Evolutionary conservation across 202 grass and related monocot species (phyloP), one percentile per base, ranked within the genome.

Genomic region (Brachypodium distachyon): DNA sequence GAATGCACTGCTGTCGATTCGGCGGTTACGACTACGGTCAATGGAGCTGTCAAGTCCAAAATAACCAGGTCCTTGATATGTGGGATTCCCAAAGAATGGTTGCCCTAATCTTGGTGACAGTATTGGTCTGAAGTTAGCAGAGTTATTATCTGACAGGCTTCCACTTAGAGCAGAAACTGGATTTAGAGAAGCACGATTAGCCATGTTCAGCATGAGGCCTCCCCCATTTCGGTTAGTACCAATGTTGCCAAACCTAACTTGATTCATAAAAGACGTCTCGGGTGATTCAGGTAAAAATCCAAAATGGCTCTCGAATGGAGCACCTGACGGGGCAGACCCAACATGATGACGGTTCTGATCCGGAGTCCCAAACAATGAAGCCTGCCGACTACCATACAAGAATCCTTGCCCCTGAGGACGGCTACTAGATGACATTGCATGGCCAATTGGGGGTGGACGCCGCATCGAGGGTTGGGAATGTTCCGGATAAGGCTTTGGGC

Each of bases 291-390:
- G 90, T 52, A 93, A 89, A 74, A 90, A 99, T 12, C 96, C 92
- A 85, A 89, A 87, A 42, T 96, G 87, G 25, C 83, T 96, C 72
- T 95, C 90, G 8, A 99, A 93, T 48, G 92, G 90, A 79, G 78
- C 83, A 65, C 85, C 92, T 33, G 96, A 85, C 74, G 96, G 96
- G 70, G 96, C 96, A 18, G 96, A 99, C 38, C 92, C 92, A 67
- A 96, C 90, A 79, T 96, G 85, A 76, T 93, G 74, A 51, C 80
- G 81, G 46, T 80, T 86, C 43, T 84, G 86, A 70, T 87, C 84
- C 28, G 78, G 79, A 80, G 82, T 90, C 40, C 87, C 87, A 73
- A 87, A 78, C 26, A 94, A 81, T 47, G 91, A 86, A 56, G 79
- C 42, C 62, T 83, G 82, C 28, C 28, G 60, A 62, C 42, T 74